Percentiles rank a stretch among this genome's conserved stretches.
Evolutionary conservation across 2,329 filamentous ascomycete genomes (phyloP).

Genomic region (Thielaviopsis ethacetica): DNA sequence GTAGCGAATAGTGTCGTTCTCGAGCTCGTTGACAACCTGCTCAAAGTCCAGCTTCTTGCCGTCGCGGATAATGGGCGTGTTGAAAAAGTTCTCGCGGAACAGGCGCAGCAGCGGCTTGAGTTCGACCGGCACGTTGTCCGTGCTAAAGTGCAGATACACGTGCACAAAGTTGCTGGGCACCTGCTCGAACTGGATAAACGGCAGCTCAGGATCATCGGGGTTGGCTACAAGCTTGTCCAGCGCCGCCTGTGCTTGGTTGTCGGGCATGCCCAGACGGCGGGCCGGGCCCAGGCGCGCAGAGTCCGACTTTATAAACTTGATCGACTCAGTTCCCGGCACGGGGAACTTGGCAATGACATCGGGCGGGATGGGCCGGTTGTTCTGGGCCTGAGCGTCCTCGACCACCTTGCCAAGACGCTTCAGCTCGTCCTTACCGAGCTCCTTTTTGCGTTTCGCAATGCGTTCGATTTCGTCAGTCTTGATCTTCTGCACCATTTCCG

Average conservation of each 20-base stretch:
- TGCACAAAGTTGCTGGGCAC: slow-evolving; percentile 88
- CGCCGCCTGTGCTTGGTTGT: slow-evolving; percentile 56
- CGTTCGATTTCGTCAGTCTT: slow-evolving; percentile 69
- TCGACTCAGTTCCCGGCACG: slow-evolving; percentile 74
- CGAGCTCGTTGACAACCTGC: slow-evolving; percentile 77
- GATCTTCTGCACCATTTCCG: slow-evolving; percentile 59
- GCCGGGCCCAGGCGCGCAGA: slow-evolving; percentile 74
- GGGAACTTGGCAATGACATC: slow-evolving; percentile 66
- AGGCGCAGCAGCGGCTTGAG: slow-evolving; percentile 71
- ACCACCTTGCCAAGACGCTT: slow-evolving; percentile 58
- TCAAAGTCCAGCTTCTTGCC: slow-evolving; percentile 74
- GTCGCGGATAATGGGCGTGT: slow-evolving; percentile 64
- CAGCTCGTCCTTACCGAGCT: slow-evolving; percentile 69
- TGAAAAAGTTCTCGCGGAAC: slow-evolving; percentile 89
- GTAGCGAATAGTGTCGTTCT: slow-evolving; percentile 82
- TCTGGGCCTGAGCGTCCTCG: slow-evolving; percentile 71
- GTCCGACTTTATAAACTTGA: slow-evolving; percentile 81
- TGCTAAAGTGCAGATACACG: slow-evolving; percentile 66
- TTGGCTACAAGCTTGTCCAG: slow-evolving; percentile 46
- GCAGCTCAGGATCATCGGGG: slow-evolving; percentile 6
- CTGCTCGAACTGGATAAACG: slow-evolving; percentile 90
- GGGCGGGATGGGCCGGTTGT: slow-evolving; percentile 71
- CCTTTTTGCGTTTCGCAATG: slow-evolving; percentile 60
- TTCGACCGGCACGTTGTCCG: slow-evolving; percentile 58
- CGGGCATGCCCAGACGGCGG: slow-evolving; percentile 46